These are phyloP conservation scores for Leccinum incarnatum DNA, from an alignment of 768 basidiomycete species.

Conservation along the genomic window DNA sequence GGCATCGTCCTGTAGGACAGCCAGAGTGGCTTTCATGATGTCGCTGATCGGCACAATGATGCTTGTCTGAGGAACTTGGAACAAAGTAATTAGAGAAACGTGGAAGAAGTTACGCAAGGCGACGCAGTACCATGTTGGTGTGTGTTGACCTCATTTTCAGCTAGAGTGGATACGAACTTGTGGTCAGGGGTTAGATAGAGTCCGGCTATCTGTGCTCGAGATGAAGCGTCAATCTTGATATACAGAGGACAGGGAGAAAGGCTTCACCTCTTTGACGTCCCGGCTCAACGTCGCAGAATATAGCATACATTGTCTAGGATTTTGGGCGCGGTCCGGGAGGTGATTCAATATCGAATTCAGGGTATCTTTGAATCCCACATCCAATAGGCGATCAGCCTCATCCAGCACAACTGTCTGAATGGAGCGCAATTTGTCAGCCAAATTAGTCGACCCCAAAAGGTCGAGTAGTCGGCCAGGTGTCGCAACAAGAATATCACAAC, in stretches of 20 bases:
- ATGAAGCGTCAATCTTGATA: not conserved
- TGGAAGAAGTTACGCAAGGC: not conserved
- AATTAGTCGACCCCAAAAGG: slow-evolving; percentile 50
- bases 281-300: slow-evolving; percentile 75
- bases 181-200: slow-evolving; percentile 28
- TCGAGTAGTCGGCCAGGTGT: slow-evolving; percentile 78
- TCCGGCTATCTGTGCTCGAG: slow-evolving; percentile 21
- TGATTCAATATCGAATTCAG: slow-evolving; percentile 58
- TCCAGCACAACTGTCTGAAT: slow-evolving; percentile 58
- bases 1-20: slow-evolving; percentile 38
- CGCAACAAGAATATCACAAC: slow-evolving; percentile 60
- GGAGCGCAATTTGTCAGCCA: slow-evolving; percentile 35
- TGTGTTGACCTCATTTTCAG: slow-evolving; percentile 54
- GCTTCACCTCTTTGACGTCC: slow-evolving; percentile 54
- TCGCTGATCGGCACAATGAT: slow-evolving; percentile 42
- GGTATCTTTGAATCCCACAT: slow-evolving; percentile 68
- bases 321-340: slow-evolving; percentile 43
- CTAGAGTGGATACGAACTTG: slow-evolving; percentile 57
- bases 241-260: not conserved
- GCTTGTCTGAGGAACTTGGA: slow-evolving; percentile 47
- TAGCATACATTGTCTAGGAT: slow-evolving; percentile 62
- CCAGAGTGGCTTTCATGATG: slow-evolving; percentile 40
- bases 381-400: slow-evolving; percentile 73
- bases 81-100: not conserved
- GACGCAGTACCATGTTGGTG: slow-evolving; percentile 52